Evolutionary conservation across 75 land plant species (phyloP), one percentile per base, ranked within the genome.

Genomic region (Sequoia sempervirens): DNA sequence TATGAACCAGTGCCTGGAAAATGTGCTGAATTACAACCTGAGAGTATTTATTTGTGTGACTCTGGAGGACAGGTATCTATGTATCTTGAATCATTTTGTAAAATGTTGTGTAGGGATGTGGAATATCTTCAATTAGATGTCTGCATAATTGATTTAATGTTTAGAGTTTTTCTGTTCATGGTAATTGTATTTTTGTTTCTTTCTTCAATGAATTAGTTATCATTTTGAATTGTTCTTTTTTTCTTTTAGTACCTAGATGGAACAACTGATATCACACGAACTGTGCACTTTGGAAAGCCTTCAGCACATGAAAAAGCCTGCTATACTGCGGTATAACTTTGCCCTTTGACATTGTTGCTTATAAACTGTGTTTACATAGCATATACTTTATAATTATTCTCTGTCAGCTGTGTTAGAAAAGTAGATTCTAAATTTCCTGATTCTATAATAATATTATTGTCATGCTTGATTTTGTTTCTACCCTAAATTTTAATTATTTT

Each of bases 251-350:
- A 98, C 88, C 86, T 87, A 85, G 99, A 98, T 92, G 99, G 99
- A 64, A 98, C 99, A 80, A 98, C 99, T 70, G 99, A 98, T 87
- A 92, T 98, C 61, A 98, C 99, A 32, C 81, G 99, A 78, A 96
- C 99, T 47, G 94, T 95, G 83, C 99, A 98, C 87, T 98, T 98
- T 88, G 99, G 99, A 80, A 92, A 90, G 81, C 99, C 99, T 41
- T 89, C 99, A 69, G 85, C 91, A 26, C 99, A 98, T 92, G 99
- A 96, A 80, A 98, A 91, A 86, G 87, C 92, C 43, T 98, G 97
- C 85, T 97, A 93, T 88, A 98, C 99, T 81, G 93, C 93, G 85
- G 99, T 96, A 89, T 32, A 88, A 81, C 26, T 11, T 72, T 47
- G 82, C 41, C 30, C 64, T 87, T 52, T 68, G 30, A 78, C 80